phyloP scores from a whole-genome alignment of 2,329 filamentous ascomycete species.

The Zymoseptoria ardabiliae region DNA sequence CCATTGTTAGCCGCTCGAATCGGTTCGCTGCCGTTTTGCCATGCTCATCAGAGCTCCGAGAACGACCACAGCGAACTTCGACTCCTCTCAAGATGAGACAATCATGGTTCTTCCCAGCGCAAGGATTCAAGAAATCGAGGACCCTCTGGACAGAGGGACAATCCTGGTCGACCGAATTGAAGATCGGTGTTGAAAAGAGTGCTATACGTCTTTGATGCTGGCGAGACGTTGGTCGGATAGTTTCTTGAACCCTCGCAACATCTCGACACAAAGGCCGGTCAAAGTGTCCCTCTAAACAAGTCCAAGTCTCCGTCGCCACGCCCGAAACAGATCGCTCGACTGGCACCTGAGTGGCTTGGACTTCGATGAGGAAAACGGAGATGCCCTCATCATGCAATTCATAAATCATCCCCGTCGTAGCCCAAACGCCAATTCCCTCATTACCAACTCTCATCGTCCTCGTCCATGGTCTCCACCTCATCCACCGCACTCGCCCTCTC shows the following conservation, averaged over 20 bases:
- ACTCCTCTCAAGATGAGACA: too few relatives aligned
- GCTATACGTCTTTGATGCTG: neutral
- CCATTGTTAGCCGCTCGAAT: neutral
- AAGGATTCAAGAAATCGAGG: neutral
- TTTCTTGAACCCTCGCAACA: too few relatives aligned
- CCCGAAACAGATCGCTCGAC: too few relatives aligned
- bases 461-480: slow-evolving; percentile 83
- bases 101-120: too few relatives aligned
- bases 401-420: neutral
- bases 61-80: neutral
- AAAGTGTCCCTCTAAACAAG: too few relatives aligned
- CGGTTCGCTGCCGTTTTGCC: neutral
- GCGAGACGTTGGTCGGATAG: too few relatives aligned
- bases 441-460: slow-evolving; percentile 35
- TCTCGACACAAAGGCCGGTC: too few relatives aligned
- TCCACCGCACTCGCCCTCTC: slow-evolving; percentile 72
- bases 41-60: neutral
- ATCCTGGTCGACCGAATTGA: neutral
- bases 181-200: neutral
- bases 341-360: too few relatives aligned
- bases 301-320: too few relatives aligned
- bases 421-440: neutral
- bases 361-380: too few relatives aligned
- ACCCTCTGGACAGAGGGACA: neutral
- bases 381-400: neutral